These are phyloP conservation scores for Myxozyma nipponensis DNA, from an alignment of 805 yeast species.

Conservation along the genomic window DNA sequence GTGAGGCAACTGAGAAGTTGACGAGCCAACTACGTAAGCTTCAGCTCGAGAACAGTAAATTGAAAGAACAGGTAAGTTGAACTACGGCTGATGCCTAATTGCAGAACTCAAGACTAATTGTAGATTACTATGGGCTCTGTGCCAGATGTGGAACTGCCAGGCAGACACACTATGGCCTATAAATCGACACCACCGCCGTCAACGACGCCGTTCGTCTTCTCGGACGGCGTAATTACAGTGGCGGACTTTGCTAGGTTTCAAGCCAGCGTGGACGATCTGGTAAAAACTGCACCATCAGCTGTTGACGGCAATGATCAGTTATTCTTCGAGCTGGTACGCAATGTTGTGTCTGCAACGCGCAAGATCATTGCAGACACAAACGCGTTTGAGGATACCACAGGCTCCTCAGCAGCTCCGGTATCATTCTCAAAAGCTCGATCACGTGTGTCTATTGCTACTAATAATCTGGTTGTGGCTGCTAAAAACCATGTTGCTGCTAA, in stretches of 20 bases:
- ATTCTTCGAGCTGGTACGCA: constrained; percentile 37
- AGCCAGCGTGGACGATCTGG: constrained; percentile 36
- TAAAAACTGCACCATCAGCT: constrained; percentile 32
- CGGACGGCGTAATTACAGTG: constrained; percentile 34
- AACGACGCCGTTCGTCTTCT: constrained; percentile 6
- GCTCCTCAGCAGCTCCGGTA: neutral
- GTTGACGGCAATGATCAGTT: neutral
- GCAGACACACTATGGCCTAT: neutral
- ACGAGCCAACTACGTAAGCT: constrained; percentile 31
- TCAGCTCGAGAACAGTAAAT: constrained; percentile 35
- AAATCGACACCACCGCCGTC: neutral
- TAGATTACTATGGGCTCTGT: neutral
- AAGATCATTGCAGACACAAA: constrained; percentile 24
- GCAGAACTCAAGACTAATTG: neutral
- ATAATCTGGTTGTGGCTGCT: constrained; percentile 16
- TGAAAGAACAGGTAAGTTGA: constrained; percentile 3
- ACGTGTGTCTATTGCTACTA: constrained; percentile 12
- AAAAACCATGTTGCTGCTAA: constrained; percentile 10
- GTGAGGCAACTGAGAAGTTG: constrained; percentile 28
- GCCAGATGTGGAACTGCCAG: neutral
- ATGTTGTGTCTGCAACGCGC: constrained; percentile 36
- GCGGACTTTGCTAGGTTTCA: constrained; percentile 34
- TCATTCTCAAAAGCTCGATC: constrained; percentile 3
- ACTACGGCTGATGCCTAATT: neutral
- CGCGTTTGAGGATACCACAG: neutral